phyloP scores from a whole-genome alignment of 2,329 filamentous ascomycete species.

The Sphaceloma murrayae region DNA sequence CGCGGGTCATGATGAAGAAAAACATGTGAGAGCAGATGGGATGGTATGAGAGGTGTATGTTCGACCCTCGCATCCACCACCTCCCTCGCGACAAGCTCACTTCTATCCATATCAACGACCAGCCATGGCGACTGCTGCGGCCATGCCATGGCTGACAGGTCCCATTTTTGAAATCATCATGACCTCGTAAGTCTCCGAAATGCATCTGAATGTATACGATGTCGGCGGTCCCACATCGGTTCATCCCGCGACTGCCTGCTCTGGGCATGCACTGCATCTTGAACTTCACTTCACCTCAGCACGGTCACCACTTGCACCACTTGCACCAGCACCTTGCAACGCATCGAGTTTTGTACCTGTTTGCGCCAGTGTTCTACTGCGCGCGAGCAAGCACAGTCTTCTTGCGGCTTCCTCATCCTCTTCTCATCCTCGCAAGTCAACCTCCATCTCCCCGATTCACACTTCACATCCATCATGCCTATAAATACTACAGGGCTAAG shows the following conservation, averaged over 20 bases:
- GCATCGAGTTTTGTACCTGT: background rate
- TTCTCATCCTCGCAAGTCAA: background rate
- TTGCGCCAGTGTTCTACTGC: conserved; percentile 3
- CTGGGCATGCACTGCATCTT: conserved; percentile 2
- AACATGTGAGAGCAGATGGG: conserved; percentile 5
- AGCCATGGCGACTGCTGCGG: background rate
- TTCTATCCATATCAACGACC: too few relatives aligned
- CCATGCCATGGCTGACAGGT: conserved; percentile 12
- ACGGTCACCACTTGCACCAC: background rate
- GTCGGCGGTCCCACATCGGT: conserved; percentile 6
- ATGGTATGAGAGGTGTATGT: too few relatives aligned
- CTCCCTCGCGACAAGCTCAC: too few relatives aligned
- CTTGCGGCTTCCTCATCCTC: background rate
- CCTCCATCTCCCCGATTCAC: background rate
- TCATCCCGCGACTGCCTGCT: conserved; percentile 5
- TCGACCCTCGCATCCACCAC: too few relatives aligned
- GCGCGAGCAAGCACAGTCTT: background rate
- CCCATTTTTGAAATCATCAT: conserved; percentile 14
- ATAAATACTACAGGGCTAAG: conserved; percentile 18
- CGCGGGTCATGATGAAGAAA: background rate
- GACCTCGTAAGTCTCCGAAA: conserved; percentile 11
- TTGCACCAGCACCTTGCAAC: background rate
- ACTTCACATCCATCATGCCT: conserved; percentile 14
- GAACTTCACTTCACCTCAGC: background rate
- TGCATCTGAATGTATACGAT: conserved; percentile 1